Base-by-base conservation (phyloP, 2,329 filamentous ascomycete species). In the Leptosphaerulina australis region DNA sequence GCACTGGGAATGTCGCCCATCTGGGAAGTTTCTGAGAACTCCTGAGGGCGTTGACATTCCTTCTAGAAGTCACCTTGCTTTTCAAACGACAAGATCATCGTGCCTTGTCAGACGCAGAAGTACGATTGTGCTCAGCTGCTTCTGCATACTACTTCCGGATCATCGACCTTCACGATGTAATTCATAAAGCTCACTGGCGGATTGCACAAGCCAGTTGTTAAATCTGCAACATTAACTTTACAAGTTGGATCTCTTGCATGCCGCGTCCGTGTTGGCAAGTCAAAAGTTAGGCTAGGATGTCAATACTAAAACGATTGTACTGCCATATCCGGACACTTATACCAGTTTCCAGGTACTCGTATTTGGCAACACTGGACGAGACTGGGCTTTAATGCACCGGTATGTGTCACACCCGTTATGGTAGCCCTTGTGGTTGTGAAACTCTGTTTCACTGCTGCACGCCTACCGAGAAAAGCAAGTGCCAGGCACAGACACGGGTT, bases 391-490 rank as follows among this genome's bases (percentile, higher is more conserved):
- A 40, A 29, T 36, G 40, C 35, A 26, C 18, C 24, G 11, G 30
- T 25, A 20, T 35, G 30, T 45, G 40, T 30, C 40, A 50, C 48
- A 14, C 29, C 38, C 20, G 29, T 45, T 45, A 15, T 45, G 40
- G 39, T 44, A 30, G 35, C 26, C 15, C 35, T n/a, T 30, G 40
- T 40, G 20, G 41, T 34, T 29, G 50, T 50, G 44, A 49, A 50
- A 56, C 44, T 53, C 47, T 38, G 59, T 64, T 60, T 63, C 62
- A 64, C 51, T 37, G 21, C 38, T 53, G 53, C 59, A 58, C 41
- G 39, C 44, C 41, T 45, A 48, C 54, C 44, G 45, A 59, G 51
- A 50, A 48, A 22, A 50, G 47, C 37, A 53, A 57, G 55, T 50
- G 45, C 55, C 46, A 52, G 44, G 33, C 40, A 45, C 50, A 38